phyloP scores from a whole-genome alignment of 148 eudicot genomes.

The Cornus suecica region DNA sequence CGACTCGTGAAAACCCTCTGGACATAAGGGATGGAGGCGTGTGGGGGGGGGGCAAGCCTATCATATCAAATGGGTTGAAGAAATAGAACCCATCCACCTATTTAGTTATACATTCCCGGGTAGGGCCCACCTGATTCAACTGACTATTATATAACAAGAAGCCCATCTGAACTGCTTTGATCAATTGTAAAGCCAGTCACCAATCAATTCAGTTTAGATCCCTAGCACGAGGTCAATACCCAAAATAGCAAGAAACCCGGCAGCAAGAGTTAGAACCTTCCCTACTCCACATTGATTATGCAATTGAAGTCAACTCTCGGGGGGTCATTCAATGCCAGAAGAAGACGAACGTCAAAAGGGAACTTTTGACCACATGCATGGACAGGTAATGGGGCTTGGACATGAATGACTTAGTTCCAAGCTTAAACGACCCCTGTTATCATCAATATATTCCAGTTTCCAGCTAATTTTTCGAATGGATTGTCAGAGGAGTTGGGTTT shows the following conservation, averaged over 20 bases:
- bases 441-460: not conserved
- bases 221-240: too few relatives aligned
- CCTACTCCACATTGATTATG: not conserved
- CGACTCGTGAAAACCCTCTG: not conserved
- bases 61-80: not conserved
- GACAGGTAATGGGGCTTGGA: not conserved
- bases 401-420: not conserved
- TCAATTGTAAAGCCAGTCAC: conserved; percentile 16
- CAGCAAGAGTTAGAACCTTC: not conserved
- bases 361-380: not conserved
- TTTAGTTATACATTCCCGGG: not conserved
- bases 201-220: not conserved
- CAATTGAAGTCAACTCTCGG: not conserved
- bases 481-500: not conserved
- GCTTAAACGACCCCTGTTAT: not conserved
- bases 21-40: not conserved
- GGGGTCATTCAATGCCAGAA: not conserved
- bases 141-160: conserved; percentile 1
- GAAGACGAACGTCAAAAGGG: not conserved
- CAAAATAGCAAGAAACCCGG: too few relatives aligned
- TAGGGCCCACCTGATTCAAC: not conserved
- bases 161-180: conserved; percentile 12
- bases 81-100: not conserved
- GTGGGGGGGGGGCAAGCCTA: not conserved
- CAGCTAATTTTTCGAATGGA: not conserved